Base-by-base conservation (phyloP, 2,329 filamentous ascomycete genomes). In the Penicillium concentricum region DNA sequence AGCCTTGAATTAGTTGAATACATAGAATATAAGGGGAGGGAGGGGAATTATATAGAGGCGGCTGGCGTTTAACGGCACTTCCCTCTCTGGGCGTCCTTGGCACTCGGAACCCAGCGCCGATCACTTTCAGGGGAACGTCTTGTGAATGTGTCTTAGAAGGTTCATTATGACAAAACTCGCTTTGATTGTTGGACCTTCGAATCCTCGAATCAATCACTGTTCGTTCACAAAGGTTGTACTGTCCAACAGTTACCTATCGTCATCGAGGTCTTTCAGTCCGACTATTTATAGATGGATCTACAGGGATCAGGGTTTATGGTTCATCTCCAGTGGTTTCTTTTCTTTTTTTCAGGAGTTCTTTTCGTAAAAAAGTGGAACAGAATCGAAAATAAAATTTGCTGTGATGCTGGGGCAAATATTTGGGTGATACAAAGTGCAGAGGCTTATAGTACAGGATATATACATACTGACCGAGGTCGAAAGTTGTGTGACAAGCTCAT, bases 41-140 rank as follows among this genome's bases (percentile, higher is more conserved):
- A 30, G 18, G 32, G 30, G 48, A 52, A 16, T 50, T 54, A 52
- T 52, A 56, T 56, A 56, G 35, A 58, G 52, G 46, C 37, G 55
- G 55, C 37, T 10, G 34, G 24, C 16, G 30, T 35, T 18, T 35
- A 38, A 4, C 43, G 30, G 30, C 30, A 32, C 52, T 28, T 42
- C 7, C 38, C 43, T 35, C 30, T 42, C 30, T 46, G 30, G 32
- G 44, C 6, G 22, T 26, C 34, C 54, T 47, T 54, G 49, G 48
- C 54, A 46, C 20, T 13, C 41, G 41, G 28, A 13, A 45, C 30
- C 18, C n/a, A 37, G 35, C 30, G 41, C 30, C 43, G 41, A 51
- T 58, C 52, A 47, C 42, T 43, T 43, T 56, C 42, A 57, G 55
- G 55, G 55, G 55, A 49, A 44, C 4, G 9, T 39, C n/a, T 38